Conservation (phyloP, 2,329 filamentous ascomycete species). For the Sporothrix phasma region DNA sequence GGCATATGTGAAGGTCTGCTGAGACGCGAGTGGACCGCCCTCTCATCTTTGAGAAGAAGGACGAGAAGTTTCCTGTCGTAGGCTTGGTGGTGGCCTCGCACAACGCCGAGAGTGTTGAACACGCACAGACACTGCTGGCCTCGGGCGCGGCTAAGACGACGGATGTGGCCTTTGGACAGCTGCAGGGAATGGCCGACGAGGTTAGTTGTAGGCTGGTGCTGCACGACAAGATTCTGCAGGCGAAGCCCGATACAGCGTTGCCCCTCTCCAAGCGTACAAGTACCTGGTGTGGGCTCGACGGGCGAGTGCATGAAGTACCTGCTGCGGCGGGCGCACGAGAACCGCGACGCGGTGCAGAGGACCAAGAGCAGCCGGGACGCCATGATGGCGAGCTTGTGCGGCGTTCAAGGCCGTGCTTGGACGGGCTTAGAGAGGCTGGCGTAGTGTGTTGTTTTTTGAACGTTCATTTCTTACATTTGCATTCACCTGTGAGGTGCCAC, state of each 20-base stretch:
- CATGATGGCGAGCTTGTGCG: slow-evolving; percentile 50
- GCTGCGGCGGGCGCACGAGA: slow-evolving; percentile 61
- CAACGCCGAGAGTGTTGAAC: slow-evolving; percentile 62
- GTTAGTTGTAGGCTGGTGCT: slow-evolving; percentile 56
- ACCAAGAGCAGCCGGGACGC: slow-evolving; percentile 53
- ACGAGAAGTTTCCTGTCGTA: slow-evolving; percentile 42
- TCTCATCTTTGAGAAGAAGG: slow-evolving; percentile 32
- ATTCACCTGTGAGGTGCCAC: background rate
- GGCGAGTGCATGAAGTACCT: slow-evolving; percentile 83
- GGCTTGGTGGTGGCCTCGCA: slow-evolving; percentile 71
- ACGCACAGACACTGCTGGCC: slow-evolving; percentile 43
- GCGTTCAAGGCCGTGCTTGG: slow-evolving; percentile 37
- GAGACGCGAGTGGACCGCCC: slow-evolving; percentile 49
- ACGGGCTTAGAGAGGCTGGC: slow-evolving; percentile 13
- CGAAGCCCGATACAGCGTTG: background rate
- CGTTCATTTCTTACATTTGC: background rate
- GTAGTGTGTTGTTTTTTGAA: background rate
- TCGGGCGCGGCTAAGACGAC: slow-evolving; percentile 30
- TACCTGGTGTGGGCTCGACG: slow-evolving; percentile 59
- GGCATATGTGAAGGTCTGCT: slow-evolving; percentile 58
- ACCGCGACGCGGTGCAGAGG: slow-evolving; percentile 57
- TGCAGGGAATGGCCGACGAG: slow-evolving; percentile 94
- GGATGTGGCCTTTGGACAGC: slow-evolving; percentile 59
- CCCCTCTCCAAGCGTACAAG: slow-evolving; percentile 43
- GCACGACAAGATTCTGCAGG: slow-evolving; percentile 14